Percentiles rank a stretch among this genome's conserved stretches.
These are phyloP conservation scores for Leccinum ponderosum DNA, from an alignment of 1,284 basidiomycete species.

Conservation along the genomic window DNA sequence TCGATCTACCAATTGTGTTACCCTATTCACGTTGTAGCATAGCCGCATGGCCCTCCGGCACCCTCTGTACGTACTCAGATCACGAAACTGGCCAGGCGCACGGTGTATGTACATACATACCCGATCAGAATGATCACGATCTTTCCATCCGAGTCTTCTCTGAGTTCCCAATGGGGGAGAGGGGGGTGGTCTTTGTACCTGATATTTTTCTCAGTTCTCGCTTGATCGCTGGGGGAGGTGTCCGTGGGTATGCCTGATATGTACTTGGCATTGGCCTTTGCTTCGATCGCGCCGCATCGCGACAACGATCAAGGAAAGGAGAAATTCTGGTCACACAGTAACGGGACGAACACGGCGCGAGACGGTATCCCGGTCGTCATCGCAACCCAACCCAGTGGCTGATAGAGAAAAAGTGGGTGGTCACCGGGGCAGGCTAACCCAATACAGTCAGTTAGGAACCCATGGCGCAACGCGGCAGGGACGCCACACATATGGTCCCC, in stretches of 20 bases:
- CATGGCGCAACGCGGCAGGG: not conserved
- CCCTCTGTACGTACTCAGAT: conserved; percentile 14
- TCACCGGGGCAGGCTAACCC: not conserved
- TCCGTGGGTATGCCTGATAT: conserved; percentile 10
- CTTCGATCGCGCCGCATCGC: conserved; percentile 4
- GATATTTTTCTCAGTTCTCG: conserved; percentile 5
- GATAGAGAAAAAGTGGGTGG: not conserved
- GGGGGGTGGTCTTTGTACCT: conserved; percentile 19
- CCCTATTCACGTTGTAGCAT: conserved; percentile 7
- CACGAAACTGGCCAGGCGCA: conserved; percentile 2
- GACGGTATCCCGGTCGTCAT: conserved; percentile 31
- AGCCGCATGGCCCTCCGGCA: conserved; percentile 1
- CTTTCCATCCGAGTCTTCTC: conserved; percentile 2
- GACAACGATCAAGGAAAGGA: conserved; percentile 2
- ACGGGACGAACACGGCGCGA: conserved; percentile 2
- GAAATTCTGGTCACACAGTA: conserved; percentile 1
- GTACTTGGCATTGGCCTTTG: conserved; percentile 1
- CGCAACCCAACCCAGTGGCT: conserved; percentile 21
- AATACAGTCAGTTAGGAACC: not conserved
- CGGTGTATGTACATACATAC: not conserved
- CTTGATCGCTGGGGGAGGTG: not conserved
- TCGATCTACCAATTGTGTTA: conserved; percentile 13
- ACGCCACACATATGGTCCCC: not conserved
- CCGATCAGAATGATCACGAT: conserved; percentile 12
- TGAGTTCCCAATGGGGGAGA: conserved; percentile 2